These are phyloP conservation scores for Trypanosoma grayi DNA, from an alignment of 208 protist species.

Conservation along the genomic window DNA sequence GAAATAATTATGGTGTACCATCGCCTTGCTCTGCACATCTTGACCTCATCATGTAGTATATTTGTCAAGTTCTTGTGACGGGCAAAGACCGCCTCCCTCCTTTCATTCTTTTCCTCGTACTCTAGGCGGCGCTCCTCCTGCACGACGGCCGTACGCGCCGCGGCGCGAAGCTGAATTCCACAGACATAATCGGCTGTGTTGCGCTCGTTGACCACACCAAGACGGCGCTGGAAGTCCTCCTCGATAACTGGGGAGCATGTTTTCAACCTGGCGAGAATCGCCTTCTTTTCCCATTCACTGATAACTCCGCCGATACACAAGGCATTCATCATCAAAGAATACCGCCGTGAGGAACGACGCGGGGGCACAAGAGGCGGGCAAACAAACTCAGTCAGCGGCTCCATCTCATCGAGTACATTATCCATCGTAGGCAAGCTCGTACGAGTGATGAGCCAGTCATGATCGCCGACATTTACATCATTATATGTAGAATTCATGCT, in stretches of 20 bases:
- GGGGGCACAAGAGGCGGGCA: conserved; percentile 38
- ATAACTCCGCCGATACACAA: conserved; percentile 26
- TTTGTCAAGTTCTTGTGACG: conserved; percentile 57
- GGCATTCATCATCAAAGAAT: conserved; percentile 21
- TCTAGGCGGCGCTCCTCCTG: conserved; percentile 11
- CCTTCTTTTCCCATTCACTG: conserved; percentile 61
- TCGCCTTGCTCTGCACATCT: conserved; percentile 39
- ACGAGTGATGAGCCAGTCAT: conserved; percentile 32
- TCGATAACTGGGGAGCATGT: conserved; percentile 31
- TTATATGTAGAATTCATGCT: not conserved
- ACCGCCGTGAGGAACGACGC: conserved; percentile 27
- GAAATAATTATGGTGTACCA: conserved; percentile 80
- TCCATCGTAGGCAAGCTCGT: conserved; percentile 9
- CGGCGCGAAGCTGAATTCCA: conserved; percentile 27
- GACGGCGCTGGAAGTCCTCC: conserved; percentile 54
- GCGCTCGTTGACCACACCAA: conserved; percentile 29
- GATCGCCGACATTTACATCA: conserved; percentile 4
- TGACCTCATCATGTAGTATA: conserved; percentile 51
- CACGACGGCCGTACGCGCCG: conserved; percentile 15
- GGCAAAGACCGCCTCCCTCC: conserved; percentile 52
- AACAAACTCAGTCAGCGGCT: conserved; percentile 38
- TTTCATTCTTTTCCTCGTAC: conserved; percentile 36
- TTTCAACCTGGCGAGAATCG: conserved; percentile 49
- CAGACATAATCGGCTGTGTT: conserved; percentile 49
- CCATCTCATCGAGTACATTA: conserved; percentile 5